These are phyloP conservation scores for Fusarium albosuccineum DNA, from an alignment of 2,329 filamentous ascomycete genomes.

Conservation along the genomic window DNA sequence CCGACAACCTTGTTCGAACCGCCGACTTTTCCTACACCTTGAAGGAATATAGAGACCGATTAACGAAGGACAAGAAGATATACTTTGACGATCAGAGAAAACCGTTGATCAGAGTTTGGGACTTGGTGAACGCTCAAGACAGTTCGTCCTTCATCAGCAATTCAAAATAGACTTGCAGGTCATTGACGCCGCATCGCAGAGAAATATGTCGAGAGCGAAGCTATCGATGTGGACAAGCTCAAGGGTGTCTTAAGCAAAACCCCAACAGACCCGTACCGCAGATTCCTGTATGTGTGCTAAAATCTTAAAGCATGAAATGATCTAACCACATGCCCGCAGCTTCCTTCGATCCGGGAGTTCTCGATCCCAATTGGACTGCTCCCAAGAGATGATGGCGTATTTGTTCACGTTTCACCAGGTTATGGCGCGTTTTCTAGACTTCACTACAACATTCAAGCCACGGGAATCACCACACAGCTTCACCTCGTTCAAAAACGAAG, in stretches of 20 bases:
- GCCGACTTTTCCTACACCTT: conserved; percentile 3
- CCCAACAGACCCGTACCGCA: conserved; percentile 9
- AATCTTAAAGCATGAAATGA: no score
- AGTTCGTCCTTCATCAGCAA: background rate
- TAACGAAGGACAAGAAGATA: background rate
- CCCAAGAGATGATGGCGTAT: conserved; percentile 6
- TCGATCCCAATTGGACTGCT: conserved; percentile 4
- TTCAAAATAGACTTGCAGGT: background rate
- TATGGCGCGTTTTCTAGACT: conserved; percentile 19
- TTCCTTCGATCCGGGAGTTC: conserved; percentile 7
- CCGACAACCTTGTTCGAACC: conserved; percentile 12
- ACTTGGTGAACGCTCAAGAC: conserved; percentile 1
- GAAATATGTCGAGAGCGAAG: no score
- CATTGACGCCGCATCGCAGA: no score
- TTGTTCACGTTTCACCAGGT: conserved; percentile 16
- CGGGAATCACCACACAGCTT: conserved; percentile 12
- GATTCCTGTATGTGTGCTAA: conserved; percentile 6
- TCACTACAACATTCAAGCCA: conserved; percentile 5
- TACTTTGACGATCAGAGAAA: background rate
- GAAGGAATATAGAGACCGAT: no score
- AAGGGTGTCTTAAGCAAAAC: background rate
- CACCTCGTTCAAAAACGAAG: conserved; percentile 14
- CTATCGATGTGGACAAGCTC: no score
- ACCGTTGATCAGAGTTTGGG: background rate
- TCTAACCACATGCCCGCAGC: background rate